A percentile compares a stretch with the other conserved stretches of the same genome.
Evolutionary conservation across 345 rosid species (phyloP).

Genomic region (rapeseed (Brassica napus)): DNA sequence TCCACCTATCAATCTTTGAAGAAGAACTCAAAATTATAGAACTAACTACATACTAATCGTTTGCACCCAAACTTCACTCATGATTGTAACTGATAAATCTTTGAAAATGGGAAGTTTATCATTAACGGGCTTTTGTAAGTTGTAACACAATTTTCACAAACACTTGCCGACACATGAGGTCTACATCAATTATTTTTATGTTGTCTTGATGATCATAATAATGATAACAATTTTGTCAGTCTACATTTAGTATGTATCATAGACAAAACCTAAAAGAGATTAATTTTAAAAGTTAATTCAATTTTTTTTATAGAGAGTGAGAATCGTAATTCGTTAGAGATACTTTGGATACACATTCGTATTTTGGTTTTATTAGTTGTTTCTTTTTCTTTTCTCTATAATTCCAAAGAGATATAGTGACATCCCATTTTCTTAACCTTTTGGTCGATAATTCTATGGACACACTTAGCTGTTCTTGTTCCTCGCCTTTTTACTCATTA

Average conservation of each 20-base stretch:
- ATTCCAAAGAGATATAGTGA: background rate
- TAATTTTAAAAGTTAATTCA: background rate
- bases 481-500: constrained; percentile 25
- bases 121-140: background rate
- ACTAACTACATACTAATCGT: background rate
- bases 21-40: background rate
- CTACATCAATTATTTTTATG: background rate
- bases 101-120: background rate
- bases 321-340: constrained; percentile 5
- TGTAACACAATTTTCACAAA: background rate
- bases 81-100: background rate
- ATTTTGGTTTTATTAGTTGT: constrained; percentile 24
- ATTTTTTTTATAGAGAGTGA: background rate
- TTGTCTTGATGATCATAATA: background rate
- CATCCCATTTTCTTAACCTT: constrained; percentile 32
- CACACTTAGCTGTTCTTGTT: constrained; percentile 36
- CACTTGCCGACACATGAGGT: background rate
- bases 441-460: constrained; percentile 20
- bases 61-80: background rate
- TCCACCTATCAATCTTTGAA: background rate
- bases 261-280: background rate
- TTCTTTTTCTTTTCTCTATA: background rate
- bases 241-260: background rate
- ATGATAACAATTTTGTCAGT: background rate
- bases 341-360: background rate